Evolutionary conservation across 768 basidiomycete genomes (phyloP).

Genomic region (Lentinula sp.): DNA sequence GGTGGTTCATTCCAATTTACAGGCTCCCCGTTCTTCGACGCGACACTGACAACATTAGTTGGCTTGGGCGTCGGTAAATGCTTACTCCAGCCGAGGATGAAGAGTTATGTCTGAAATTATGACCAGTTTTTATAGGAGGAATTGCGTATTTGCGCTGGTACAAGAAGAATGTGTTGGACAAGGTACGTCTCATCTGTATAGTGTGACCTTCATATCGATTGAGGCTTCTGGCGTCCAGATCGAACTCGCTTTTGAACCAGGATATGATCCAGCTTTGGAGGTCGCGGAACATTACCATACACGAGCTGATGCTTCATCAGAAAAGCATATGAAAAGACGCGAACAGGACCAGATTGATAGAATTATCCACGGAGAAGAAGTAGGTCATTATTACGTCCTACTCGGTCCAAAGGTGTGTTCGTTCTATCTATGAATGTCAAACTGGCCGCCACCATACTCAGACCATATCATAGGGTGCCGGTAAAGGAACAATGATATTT

Average conservation of each 20-base stretch:
- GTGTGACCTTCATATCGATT: neutral
- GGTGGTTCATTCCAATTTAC: constrained; percentile 27
- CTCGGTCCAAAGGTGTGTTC: constrained; percentile 65
- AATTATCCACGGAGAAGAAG: constrained; percentile 69
- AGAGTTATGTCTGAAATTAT: neutral
- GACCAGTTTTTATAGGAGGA: constrained; percentile 62
- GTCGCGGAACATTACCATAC: constrained; percentile 47
- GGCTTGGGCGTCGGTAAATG: constrained; percentile 54
- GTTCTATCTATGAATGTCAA: constrained; percentile 1
- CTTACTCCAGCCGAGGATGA: constrained; percentile 3
- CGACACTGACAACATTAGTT: constrained; percentile 51
- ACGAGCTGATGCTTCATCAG: constrained; percentile 19
- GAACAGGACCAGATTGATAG: constrained; percentile 75
- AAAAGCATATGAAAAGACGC: constrained; percentile 56
- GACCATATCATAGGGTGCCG: constrained; percentile 49
- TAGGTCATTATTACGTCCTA: constrained; percentile 68
- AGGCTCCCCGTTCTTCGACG: constrained; percentile 43
- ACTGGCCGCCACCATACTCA: neutral
- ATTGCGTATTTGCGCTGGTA: constrained; percentile 73
- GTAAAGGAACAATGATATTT: constrained; percentile 80
- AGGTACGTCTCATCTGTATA: constrained; percentile 37
- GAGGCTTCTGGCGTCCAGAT: constrained; percentile 39
- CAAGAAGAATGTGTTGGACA: constrained; percentile 73
- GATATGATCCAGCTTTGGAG: constrained; percentile 81
- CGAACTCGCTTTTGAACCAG: constrained; percentile 67